Evolutionary conservation across 129 eudicot species (phyloP).

Genomic region (Artemisia tridentata): DNA sequence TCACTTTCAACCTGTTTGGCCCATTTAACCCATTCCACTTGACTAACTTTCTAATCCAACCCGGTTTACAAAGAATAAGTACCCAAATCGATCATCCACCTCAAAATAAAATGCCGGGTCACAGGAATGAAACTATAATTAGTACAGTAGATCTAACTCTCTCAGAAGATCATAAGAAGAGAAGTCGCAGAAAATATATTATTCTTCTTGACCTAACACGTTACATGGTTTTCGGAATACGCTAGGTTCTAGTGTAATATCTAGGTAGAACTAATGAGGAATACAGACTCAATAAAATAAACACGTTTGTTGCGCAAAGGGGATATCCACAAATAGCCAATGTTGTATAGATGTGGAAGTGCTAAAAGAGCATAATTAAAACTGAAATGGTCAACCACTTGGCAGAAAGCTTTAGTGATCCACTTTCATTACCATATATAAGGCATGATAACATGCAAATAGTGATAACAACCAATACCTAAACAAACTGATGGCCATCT

Average conservation of each 20-base stretch:
- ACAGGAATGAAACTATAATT: no score
- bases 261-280: neutral
- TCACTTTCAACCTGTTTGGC: no score
- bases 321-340: slow-evolving; percentile 12
- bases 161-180: no score
- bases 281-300: neutral
- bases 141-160: no score
- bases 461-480: slow-evolving; percentile 19
- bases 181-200: no score
- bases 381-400: slow-evolving; percentile 44
- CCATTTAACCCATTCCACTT: no score
- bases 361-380: slow-evolving; percentile 19
- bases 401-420: slow-evolving; percentile 34
- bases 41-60: no score
- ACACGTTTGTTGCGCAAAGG: slow-evolving; percentile 27
- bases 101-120: no score
- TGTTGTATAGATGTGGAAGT: slow-evolving; percentile 29
- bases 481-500: slow-evolving; percentile 16
- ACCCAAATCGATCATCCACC: no score
- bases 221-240: neutral
- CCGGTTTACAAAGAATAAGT: no score
- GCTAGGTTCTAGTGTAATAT: neutral
- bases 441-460: slow-evolving; percentile 18
- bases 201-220: no score
- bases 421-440: slow-evolving; percentile 25